Evolutionary conservation across 805 yeast species (phyloP).

Genomic region (Saccharomycopsis javanensis): DNA sequence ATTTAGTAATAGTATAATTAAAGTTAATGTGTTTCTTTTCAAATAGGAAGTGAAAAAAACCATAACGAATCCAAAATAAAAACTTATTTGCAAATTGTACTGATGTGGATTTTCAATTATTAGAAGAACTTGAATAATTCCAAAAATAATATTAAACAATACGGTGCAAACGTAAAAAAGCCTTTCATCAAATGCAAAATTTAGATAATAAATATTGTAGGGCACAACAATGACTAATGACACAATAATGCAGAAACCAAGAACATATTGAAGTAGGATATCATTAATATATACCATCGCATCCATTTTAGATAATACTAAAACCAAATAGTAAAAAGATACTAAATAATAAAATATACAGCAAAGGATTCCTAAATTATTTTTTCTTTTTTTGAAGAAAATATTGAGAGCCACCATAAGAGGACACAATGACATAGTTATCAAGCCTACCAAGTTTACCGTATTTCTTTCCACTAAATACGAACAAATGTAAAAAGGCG

Average conservation of each 20-base stretch:
- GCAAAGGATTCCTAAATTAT: neutral
- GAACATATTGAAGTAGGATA: conserved; percentile 7
- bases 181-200: conserved; percentile 4
- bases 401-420: conserved; percentile 2
- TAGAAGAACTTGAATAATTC: conserved; percentile 8
- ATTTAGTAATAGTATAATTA: neutral
- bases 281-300: neutral
- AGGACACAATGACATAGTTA: conserved; percentile 1
- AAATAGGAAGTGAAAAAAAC: conserved; percentile 8
- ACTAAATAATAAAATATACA: neutral
- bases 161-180: conserved; percentile 1
- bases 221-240: conserved; percentile 2
- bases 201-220: conserved; percentile 1
- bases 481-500: conserved; percentile 9
- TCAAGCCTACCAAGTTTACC: conserved; percentile 3
- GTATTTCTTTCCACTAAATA: conserved; percentile 6
- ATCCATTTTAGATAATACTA: conserved; percentile 3
- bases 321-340: neutral
- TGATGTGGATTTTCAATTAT: neutral
- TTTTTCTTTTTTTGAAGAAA: neutral
- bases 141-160: conserved; percentile 9
- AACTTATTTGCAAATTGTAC: conserved; percentile 2
- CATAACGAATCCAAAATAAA: conserved; percentile 7
- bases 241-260: neutral
- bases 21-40: neutral